phyloP scores from a whole-genome alignment of 2,329 filamentous ascomycete species.

The Trichoderma sp. region DNA sequence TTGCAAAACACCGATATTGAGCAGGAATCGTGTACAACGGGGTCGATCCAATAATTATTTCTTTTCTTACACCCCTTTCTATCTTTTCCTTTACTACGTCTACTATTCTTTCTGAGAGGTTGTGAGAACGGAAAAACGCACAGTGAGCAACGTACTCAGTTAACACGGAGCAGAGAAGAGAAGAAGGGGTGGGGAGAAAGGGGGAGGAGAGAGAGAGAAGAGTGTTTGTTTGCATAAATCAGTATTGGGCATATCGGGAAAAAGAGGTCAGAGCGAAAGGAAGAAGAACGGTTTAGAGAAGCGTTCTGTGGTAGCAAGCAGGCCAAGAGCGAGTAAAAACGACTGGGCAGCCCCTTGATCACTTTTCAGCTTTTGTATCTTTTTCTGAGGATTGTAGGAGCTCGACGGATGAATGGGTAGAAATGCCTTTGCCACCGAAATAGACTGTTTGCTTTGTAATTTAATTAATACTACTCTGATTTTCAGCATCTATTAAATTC shows the following conservation, averaged over 20 bases:
- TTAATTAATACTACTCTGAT: slow-evolving; percentile 22
- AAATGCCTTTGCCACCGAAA: slow-evolving; percentile 27
- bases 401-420: no score
- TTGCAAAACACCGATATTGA: slow-evolving; percentile 28
- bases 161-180: slow-evolving; percentile 20
- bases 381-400: no score
- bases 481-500: neutral
- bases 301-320: no score
- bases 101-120: neutral
- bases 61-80: slow-evolving; percentile 24
- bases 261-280: slow-evolving; percentile 8
- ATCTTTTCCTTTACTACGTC: slow-evolving; percentile 24
- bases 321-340: no score
- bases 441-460: slow-evolving; percentile 32
- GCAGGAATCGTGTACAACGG: slow-evolving; percentile 29
- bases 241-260: neutral
- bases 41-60: slow-evolving; percentile 28
- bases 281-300: no score
- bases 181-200: no score
- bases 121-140: slow-evolving; percentile 1
- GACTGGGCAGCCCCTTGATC: no score
- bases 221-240: neutral
- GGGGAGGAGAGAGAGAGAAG: neutral
- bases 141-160: slow-evolving; percentile 18
- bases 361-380: no score